These are phyloP conservation scores for Cryoendolithus antarcticus DNA, from an alignment of 2,329 filamentous ascomycete species.

Conservation along the genomic window DNA sequence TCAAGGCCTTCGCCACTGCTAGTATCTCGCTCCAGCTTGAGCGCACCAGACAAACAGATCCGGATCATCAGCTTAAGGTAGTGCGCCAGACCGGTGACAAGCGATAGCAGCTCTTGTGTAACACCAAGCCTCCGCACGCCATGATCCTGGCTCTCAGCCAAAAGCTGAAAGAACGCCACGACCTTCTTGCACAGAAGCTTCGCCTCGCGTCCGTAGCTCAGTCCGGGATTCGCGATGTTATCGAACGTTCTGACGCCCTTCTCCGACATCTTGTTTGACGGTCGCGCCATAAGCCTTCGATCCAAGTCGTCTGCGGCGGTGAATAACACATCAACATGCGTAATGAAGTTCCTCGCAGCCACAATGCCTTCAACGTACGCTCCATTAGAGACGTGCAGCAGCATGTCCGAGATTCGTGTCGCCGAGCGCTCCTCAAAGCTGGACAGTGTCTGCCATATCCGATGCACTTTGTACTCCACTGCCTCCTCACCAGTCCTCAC, in stretches of 20 bases:
- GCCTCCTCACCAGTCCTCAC: slow-evolving; percentile 80
- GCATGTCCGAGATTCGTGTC: slow-evolving; percentile 97
- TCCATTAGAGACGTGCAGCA: slow-evolving; percentile 94
- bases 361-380: slow-evolving; percentile 91
- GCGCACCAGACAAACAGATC: slow-evolving; percentile 85
- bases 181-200: slow-evolving; percentile 99
- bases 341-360: slow-evolving; percentile 90
- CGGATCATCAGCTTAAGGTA: slow-evolving; percentile 95
- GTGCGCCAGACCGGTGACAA: slow-evolving; percentile 91
- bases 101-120: slow-evolving; percentile 88
- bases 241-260: slow-evolving; percentile 21
- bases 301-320: slow-evolving; percentile 81
- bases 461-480: slow-evolving; percentile 96
- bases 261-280: slow-evolving; percentile 22
- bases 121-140: slow-evolving; percentile 86
- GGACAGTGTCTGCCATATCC: slow-evolving; percentile 95
- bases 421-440: slow-evolving; percentile 96
- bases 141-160: slow-evolving; percentile 89
- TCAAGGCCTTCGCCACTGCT: slow-evolving; percentile 62
- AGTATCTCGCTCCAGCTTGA: slow-evolving; percentile 81
- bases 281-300: slow-evolving; percentile 42
- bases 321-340: slow-evolving; percentile 89
- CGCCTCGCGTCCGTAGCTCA: slow-evolving; percentile 89
- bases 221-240: slow-evolving; percentile 40
- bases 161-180: slow-evolving; percentile 91